Evolutionary conservation across 164 flowering plant species (phyloP).

Genomic region (Chimonanthus salicifolius): DNA sequence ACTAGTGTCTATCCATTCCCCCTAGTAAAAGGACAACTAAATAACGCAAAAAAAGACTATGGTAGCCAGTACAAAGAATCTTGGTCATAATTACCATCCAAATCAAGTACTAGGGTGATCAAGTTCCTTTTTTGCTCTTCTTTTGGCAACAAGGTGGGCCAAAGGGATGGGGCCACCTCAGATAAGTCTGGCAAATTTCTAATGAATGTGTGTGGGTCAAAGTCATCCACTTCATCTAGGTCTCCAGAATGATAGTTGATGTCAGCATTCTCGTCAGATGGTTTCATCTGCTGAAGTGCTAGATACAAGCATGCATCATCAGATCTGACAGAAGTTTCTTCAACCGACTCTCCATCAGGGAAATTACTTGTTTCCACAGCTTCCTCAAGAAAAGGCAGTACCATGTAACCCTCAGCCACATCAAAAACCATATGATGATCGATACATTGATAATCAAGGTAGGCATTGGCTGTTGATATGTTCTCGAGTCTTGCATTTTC

Average conservation of each 20-base stretch:
- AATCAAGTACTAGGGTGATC: conserved; percentile 89
- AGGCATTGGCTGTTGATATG: conserved; percentile 21
- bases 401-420: conserved; percentile 53
- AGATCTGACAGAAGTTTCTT: conserved; percentile 26
- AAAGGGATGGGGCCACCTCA: conserved; percentile 38
- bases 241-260: conserved; percentile 22
- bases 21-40: not conserved
- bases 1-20: too few species aligned
- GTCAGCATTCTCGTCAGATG: conserved; percentile 40
- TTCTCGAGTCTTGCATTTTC: conserved; percentile 30
- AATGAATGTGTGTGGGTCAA: conserved; percentile 61
- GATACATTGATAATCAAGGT: conserved; percentile 38
- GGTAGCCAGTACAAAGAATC: not conserved
- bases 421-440: conserved; percentile 48
- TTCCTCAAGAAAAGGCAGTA: conserved; percentile 63
- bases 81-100: conserved; percentile 64
- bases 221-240: conserved; percentile 43
- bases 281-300: conserved; percentile 49
- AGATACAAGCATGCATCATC: conserved; percentile 47
- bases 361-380: conserved; percentile 31
- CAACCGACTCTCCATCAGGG: conserved; percentile 26
- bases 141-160: conserved; percentile 37
- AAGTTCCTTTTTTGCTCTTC: conserved; percentile 43
- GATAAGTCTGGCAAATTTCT: conserved; percentile 59
- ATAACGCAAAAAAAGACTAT: not conserved